These are phyloP conservation scores for Fomitopsis pinicola DNA, from an alignment of 1,284 basidiomycete species.

Conservation along the genomic window DNA sequence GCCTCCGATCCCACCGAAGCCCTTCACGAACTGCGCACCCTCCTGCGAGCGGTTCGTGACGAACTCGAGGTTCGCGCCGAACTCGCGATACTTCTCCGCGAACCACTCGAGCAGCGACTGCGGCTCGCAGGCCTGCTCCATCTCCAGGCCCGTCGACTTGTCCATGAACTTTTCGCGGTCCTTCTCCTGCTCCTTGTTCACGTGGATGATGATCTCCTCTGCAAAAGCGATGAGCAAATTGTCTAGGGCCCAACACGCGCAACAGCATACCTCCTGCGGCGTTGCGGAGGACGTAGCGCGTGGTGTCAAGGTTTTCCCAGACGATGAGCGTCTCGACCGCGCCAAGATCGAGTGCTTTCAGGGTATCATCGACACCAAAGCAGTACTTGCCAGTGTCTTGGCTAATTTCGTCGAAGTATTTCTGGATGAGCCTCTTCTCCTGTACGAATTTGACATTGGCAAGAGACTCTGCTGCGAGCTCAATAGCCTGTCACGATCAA, in stretches of 20 bases:
- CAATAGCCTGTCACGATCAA: slow-evolving; percentile 72
- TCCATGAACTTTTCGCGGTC: slow-evolving; percentile 94
- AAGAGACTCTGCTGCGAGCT: slow-evolving; percentile 92
- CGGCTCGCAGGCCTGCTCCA: slow-evolving; percentile 85
- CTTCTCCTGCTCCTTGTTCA: slow-evolving; percentile 79
- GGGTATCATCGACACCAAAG: slow-evolving; percentile 96
- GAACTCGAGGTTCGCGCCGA: slow-evolving; percentile 93
- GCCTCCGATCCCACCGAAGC: slow-evolving; percentile 97
- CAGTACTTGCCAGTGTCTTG: slow-evolving; percentile 97
- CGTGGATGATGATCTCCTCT: slow-evolving; percentile 84
- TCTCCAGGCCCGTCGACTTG: slow-evolving; percentile 91
- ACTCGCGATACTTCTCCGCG: slow-evolving; percentile 97
- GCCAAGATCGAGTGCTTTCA: slow-evolving; percentile 95
- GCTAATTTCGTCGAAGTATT: slow-evolving; percentile 99
- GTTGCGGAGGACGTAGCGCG: slow-evolving; percentile 82
- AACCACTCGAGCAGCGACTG: slow-evolving; percentile 95
- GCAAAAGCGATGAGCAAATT: neutral
- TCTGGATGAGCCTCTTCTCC: slow-evolving; percentile 96
- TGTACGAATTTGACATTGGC: slow-evolving; percentile 99
- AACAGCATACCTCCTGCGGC: slow-evolving; percentile 73
- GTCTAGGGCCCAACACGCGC: neutral
- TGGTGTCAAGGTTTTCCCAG: slow-evolving; percentile 95
- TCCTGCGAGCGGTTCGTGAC: slow-evolving; percentile 92
- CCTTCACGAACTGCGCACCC: slow-evolving; percentile 97
- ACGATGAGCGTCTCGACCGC: slow-evolving; percentile 97